phyloP scores from a whole-genome alignment of 805 yeast genomes.

The Cyberlindnera mrakii region DNA sequence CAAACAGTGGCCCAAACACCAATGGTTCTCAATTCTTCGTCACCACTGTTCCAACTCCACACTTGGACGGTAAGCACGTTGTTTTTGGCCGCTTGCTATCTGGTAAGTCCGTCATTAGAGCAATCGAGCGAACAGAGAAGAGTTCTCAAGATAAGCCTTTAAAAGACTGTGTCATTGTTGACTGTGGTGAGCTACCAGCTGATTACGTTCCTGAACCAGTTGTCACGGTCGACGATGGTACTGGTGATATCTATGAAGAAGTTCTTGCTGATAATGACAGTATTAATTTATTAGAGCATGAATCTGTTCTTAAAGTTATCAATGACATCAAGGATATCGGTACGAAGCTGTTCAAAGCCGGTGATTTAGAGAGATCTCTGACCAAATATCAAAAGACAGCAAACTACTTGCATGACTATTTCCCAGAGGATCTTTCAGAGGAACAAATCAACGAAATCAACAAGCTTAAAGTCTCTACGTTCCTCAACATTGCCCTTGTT shows the following conservation, averaged over 20 bases:
- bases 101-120: constrained; percentile 77
- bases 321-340: constrained; percentile 69
- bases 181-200: constrained; percentile 70
- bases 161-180: constrained; percentile 61
- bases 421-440: constrained; percentile 60
- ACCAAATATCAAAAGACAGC: constrained; percentile 71
- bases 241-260: constrained; percentile 81
- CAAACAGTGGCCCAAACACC: constrained; percentile 92
- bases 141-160: constrained; percentile 66
- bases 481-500: constrained; percentile 69
- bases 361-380: constrained; percentile 49
- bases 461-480: constrained; percentile 54
- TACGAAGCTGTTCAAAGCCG: constrained; percentile 64
- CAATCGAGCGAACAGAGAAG: constrained; percentile 67
- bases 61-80: constrained; percentile 91
- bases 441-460: constrained; percentile 45
- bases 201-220: constrained; percentile 45
- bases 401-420: constrained; percentile 61
- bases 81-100: constrained; percentile 86
- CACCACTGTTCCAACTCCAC: constrained; percentile 91
- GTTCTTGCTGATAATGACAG: constrained; percentile 66
- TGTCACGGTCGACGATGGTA: constrained; percentile 58
- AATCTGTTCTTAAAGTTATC: constrained; percentile 62
- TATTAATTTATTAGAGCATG: constrained; percentile 54
- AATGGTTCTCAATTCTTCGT: constrained; percentile 95